Conservation (phyloP, 768 basidiomycete genomes). For the Boletus patriciae region DNA sequence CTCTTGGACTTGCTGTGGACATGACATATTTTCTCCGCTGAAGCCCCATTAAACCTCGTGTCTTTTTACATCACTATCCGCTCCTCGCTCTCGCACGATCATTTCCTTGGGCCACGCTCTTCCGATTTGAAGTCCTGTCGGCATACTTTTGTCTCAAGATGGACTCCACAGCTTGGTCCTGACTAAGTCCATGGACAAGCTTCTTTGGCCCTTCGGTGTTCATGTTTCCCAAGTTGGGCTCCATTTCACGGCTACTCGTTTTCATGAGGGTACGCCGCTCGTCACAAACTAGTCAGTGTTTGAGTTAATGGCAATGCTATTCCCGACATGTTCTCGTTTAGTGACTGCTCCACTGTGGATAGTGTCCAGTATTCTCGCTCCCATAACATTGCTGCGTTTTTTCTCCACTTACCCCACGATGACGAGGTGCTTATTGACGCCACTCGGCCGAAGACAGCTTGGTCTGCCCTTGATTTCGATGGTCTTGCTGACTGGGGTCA, state of each 20-base stretch:
- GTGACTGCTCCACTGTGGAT: constrained; percentile 18
- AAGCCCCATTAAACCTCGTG: constrained; percentile 18
- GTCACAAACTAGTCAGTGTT: constrained; percentile 16
- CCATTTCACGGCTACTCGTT: constrained; percentile 20
- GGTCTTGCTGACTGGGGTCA: constrained; percentile 5
- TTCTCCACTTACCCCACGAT: constrained; percentile 23
- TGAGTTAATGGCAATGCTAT: constrained; percentile 9
- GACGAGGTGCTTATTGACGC: constrained; percentile 12
- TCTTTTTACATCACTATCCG: constrained; percentile 22
- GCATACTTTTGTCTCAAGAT: constrained; percentile 8
- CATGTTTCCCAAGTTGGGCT: constrained; percentile 18
- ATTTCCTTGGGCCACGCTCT: constrained; percentile 10
- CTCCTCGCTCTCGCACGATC: constrained; percentile 15
- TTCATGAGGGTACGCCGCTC: constrained; percentile 11
- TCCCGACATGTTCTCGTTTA: constrained; percentile 5
- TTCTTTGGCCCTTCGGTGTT: constrained; percentile 11
- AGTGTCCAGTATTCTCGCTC: constrained; percentile 11
- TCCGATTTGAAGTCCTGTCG: constrained; percentile 8
- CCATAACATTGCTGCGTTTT: background rate
- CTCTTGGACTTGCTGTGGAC: constrained; percentile 13
- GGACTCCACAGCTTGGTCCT: constrained; percentile 16
- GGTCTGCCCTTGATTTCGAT: constrained; percentile 4
- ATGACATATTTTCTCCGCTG: constrained; percentile 15
- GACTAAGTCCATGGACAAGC: constrained; percentile 23
- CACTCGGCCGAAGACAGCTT: constrained; percentile 1